These are phyloP conservation scores for Neurospora hispaniola DNA, from an alignment of 495 filamentous ascomycete species.

Conservation along the genomic window DNA sequence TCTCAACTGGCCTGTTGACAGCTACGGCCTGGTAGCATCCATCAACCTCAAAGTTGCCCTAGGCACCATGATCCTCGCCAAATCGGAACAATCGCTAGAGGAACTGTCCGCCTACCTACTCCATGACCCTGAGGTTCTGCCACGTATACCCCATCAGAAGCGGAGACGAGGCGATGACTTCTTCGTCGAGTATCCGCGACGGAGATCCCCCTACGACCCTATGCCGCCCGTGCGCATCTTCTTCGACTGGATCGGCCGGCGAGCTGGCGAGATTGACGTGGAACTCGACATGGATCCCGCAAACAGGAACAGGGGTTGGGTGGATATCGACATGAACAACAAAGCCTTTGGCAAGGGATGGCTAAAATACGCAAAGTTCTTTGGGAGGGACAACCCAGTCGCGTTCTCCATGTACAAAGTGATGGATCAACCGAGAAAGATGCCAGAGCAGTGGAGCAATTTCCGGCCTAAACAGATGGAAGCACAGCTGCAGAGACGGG, in stretches of 20 bases:
- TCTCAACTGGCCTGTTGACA: not conserved
- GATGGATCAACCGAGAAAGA: not conserved
- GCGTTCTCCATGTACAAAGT: not conserved
- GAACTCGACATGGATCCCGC: not conserved
- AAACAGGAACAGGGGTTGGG: not conserved
- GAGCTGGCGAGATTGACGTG: not conserved
- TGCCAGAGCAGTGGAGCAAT: not conserved
- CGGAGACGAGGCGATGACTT: not conserved
- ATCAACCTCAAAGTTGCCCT: not conserved
- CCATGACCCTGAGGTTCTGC: not conserved
- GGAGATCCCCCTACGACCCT: not conserved
- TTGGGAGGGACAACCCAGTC: not conserved
- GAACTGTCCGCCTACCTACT: not conserved
- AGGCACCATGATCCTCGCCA: not conserved
- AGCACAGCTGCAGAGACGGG: not conserved
- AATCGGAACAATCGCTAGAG: not conserved
- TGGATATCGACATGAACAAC: not conserved
- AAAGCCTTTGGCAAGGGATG: not conserved
- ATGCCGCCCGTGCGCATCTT: not conserved
- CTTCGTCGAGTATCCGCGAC: not conserved
- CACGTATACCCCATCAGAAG: not conserved
- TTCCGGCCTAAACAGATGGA: not conserved
- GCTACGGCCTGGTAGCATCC: not conserved
- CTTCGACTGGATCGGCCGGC: not conserved
- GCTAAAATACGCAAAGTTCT: not conserved